Evolutionary conservation across 441 rosid species (phyloP), one percentile per base, ranked within the genome.

Genomic region (Viola pubescens): DNA sequence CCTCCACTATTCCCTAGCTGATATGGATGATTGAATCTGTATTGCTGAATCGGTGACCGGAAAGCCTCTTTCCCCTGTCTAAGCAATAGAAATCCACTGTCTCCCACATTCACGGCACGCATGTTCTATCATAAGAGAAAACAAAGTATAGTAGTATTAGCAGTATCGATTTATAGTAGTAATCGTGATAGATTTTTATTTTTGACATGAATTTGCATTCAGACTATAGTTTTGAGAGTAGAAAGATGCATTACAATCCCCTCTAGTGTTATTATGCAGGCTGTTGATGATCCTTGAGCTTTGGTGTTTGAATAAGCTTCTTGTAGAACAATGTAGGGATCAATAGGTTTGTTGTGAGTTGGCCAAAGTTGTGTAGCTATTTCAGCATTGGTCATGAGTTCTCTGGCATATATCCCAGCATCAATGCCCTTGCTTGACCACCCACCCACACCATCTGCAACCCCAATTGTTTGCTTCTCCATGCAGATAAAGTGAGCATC

Each of bases 391-490:
- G 4, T 1, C 66, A 65, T 54, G 46, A 69, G 66, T 52, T 63
- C 48, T 48, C 71, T 52, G 0, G 74, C 53, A 37, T 62, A 65
- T 5, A n/a, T 8, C 9, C 69, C 71, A 2, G 66, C 63, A 45
- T 70, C 70, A 11, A 67, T 11, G 16, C 72, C 72, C 8, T 8
- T 1, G 4, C 39, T 2, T 10, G 57, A 7, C 68, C 71, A 70
- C 4, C 75, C 47, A 11, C 61, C 70, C 1, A 74, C 70, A 3
- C 72, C 75, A 12, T 74, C 72, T 3, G 75, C 69, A 19, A 74
- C 54, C 0, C 72, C 75, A 1, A 70, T 34, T 37, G 67, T 56
- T 13, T 52, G 45, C 55, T 56, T 59, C 44, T 66, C 75, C 3
- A 5, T 4, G 45, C 64, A 66, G 5, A 70, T n/a, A 44, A 66